These are phyloP conservation scores for Irpex sp. DNA, from an alignment of 1,284 basidiomycete species.

Conservation along the genomic window DNA sequence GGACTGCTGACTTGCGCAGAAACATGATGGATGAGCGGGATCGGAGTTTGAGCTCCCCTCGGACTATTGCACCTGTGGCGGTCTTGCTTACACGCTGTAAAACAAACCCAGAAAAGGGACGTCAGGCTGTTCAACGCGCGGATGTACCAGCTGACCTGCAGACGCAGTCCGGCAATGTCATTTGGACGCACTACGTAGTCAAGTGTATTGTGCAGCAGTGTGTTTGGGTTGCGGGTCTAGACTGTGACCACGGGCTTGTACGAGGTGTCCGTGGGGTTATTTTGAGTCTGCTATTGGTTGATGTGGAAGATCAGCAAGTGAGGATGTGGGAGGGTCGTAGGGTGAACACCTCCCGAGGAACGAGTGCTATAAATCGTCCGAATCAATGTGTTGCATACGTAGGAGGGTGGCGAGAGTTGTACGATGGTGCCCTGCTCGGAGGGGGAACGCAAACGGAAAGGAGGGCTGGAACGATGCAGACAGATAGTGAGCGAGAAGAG, in stretches of 20 bases:
- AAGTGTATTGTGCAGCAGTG: background rate
- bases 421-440: background rate
- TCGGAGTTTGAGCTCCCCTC: background rate
- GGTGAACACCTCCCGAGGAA: background rate
- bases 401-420: background rate
- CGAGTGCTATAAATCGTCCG: background rate
- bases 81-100: background rate
- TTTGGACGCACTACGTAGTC: background rate
- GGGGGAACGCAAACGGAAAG: background rate
- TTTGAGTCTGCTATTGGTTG: no score
- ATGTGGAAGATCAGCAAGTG: background rate
- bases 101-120: background rate
- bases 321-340: background rate
- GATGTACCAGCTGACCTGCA: background rate
- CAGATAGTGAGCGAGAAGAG: no score
- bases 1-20: background rate
- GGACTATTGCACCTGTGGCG: background rate
- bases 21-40: background rate
- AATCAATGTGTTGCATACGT: background rate
- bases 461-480: no score
- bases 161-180: no score
- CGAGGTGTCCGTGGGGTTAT: background rate
- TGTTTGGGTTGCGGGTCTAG: background rate
- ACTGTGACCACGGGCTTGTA: background rate
- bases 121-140: background rate